Conservation (phyloP, 2,329 filamentous ascomycete species). For the Colletotrichum karsti region DNA sequence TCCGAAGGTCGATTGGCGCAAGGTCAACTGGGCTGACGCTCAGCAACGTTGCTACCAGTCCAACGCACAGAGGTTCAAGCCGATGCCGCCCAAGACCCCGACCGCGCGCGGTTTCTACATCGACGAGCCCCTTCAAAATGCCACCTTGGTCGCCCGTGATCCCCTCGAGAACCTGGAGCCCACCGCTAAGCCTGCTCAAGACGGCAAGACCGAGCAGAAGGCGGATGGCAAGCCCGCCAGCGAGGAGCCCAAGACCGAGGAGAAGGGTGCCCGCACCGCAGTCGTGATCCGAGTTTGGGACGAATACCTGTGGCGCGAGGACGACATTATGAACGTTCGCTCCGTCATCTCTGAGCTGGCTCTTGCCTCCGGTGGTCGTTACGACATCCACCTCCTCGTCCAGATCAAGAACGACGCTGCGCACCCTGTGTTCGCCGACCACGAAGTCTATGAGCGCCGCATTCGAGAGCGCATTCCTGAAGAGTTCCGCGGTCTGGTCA, state of each 20-base stretch:
- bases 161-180: slow-evolving; percentile 22
- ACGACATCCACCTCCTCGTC: slow-evolving; percentile 85
- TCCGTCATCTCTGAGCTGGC: slow-evolving; percentile 85
- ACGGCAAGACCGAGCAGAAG: neutral
- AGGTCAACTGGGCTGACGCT: slow-evolving; percentile 80
- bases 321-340: slow-evolving; percentile 84
- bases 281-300: slow-evolving; percentile 86
- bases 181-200: neutral
- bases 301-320: slow-evolving; percentile 79
- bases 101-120: slow-evolving; percentile 62
- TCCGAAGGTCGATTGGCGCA: slow-evolving; percentile 79
- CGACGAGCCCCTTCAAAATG: slow-evolving; percentile 41
- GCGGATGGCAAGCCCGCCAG: neutral
- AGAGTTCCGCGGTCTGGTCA: slow-evolving; percentile 90
- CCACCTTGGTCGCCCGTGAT: slow-evolving; percentile 30
- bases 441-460: slow-evolving; percentile 71
- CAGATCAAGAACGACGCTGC: slow-evolving; percentile 82
- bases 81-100: slow-evolving; percentile 47
- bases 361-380: slow-evolving; percentile 84
- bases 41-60: slow-evolving; percentile 77
- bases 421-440: slow-evolving; percentile 81
- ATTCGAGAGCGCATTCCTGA: slow-evolving; percentile 76
- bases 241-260: slow-evolving; percentile 34
- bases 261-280: slow-evolving; percentile 69
- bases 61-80: slow-evolving; percentile 76